phyloP scores from a whole-genome alignment of 2,329 filamentous ascomycete genomes.

The Xylaria sp. region DNA sequence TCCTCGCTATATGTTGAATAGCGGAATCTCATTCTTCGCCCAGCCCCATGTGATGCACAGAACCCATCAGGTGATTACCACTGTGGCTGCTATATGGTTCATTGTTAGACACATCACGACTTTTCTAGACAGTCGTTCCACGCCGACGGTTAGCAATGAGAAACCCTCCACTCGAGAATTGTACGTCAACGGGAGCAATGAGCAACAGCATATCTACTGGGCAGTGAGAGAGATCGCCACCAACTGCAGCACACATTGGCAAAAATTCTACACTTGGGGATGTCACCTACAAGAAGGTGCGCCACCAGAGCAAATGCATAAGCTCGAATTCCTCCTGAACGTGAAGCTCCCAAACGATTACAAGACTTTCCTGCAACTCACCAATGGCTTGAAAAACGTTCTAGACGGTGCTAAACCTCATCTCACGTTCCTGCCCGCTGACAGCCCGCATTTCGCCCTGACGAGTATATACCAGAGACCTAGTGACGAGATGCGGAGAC shows the following conservation, averaged over 20 bases:
- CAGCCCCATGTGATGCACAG: conserved; percentile 12
- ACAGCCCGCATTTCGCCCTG: background rate
- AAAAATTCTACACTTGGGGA: background rate
- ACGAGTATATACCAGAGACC: background rate
- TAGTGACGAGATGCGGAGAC: background rate
- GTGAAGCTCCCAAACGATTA: conserved; percentile 8
- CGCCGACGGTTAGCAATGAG: background rate
- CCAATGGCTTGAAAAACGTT: conserved; percentile 10
- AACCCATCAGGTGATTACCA: background rate
- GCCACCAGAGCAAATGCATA: background rate
- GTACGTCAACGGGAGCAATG: background rate
- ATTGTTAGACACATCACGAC: background rate
- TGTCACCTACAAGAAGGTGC: conserved; percentile 9
- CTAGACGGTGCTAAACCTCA: background rate
- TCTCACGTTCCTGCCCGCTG: background rate
- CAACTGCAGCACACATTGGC: conserved; percentile 13
- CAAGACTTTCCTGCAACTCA: conserved; percentile 8
- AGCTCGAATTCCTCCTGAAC: background rate
- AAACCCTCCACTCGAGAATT: background rate
- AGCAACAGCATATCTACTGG: conserved; percentile 9
- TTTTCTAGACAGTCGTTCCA: background rate
- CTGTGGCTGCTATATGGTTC: background rate
- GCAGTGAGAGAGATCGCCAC: background rate
- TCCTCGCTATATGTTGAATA: background rate
- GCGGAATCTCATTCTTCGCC: background rate